These are phyloP conservation scores for Lachnellula occidentalis DNA, from an alignment of 2,329 filamentous ascomycete species.

Conservation along the genomic window DNA sequence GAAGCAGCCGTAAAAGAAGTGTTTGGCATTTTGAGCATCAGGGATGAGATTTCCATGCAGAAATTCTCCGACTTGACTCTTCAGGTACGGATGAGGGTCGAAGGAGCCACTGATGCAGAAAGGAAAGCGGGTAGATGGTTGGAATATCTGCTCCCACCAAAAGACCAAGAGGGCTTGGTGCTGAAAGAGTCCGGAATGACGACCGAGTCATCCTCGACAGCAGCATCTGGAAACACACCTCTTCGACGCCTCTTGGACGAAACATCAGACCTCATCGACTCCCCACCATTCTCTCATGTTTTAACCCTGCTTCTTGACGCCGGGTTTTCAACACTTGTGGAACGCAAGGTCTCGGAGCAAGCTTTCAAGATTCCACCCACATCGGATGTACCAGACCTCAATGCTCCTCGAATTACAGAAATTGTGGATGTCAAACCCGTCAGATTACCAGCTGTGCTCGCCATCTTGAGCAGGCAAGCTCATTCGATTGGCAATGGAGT, in stretches of 20 bases:
- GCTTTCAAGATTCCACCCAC: constrained; percentile 61
- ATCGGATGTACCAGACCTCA: constrained; percentile 23
- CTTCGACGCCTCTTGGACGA: constrained; percentile 87
- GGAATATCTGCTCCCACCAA: constrained; percentile 72
- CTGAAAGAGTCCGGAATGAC: constrained; percentile 80
- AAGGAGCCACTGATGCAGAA: constrained; percentile 64
- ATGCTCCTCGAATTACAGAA: constrained; percentile 40
- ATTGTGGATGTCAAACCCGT: constrained; percentile 47
- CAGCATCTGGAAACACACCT: constrained; percentile 39
- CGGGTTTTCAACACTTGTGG: constrained; percentile 77
- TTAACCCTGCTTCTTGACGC: constrained; percentile 81
- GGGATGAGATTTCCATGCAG: constrained; percentile 80
- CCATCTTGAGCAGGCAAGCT: constrained; percentile 84
- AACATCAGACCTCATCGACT: constrained; percentile 92
- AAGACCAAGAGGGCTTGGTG: constrained; percentile 73
- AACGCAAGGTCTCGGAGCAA: constrained; percentile 72
- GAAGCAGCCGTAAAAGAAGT: constrained; percentile 81
- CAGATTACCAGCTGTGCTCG: constrained; percentile 84
- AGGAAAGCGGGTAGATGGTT: constrained; percentile 63
- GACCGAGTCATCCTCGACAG: constrained; percentile 38
- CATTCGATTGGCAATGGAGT: constrained; percentile 79
- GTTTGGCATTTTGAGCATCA: constrained; percentile 82
- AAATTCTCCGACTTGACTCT: constrained; percentile 74
- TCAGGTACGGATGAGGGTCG: constrained; percentile 77
- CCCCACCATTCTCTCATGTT: constrained; percentile 82